A percentile compares a stretch with the other conserved stretches of the same genome.
These are phyloP conservation scores for Auricularia heimuer DNA, from an alignment of 768 basidiomycete species.

Conservation along the genomic window DNA sequence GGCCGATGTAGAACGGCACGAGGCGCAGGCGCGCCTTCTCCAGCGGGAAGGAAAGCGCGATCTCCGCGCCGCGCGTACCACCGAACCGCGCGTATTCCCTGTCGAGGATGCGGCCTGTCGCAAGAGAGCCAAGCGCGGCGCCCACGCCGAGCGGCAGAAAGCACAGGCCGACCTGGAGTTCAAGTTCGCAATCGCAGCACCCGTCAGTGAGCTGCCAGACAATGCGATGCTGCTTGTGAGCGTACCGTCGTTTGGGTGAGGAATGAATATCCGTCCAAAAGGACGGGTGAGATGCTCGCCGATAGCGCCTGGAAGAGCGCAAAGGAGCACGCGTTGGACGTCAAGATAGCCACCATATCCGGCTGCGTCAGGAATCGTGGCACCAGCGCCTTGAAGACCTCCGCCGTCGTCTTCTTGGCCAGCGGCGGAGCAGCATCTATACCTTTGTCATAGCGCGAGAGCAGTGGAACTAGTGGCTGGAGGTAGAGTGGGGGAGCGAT, in stretches of 20 bases:
- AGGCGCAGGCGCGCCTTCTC: conserved; percentile 20
- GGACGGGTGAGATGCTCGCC: conserved; percentile 52
- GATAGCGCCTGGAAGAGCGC: conserved; percentile 51
- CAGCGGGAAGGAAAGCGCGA: conserved; percentile 14
- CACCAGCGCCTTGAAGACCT: not conserved
- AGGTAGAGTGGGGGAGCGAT: conserved; percentile 22
- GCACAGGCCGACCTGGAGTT: conserved; percentile 53
- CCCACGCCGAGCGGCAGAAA: conserved; percentile 72
- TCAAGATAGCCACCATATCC: conserved; percentile 46
- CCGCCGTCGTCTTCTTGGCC: not conserved
- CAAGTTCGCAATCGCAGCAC: not conserved
- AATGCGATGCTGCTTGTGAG: not conserved
- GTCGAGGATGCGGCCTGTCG: conserved; percentile 56
- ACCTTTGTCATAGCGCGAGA: conserved; percentile 8
- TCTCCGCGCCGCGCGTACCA: conserved; percentile 15
- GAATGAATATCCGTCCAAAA: conserved; percentile 46
- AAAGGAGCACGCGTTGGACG: conserved; percentile 44
- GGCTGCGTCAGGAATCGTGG: conserved; percentile 37
- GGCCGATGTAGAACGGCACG: conserved; percentile 12
- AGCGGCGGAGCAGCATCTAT: not conserved
- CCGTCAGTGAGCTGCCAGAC: not conserved
- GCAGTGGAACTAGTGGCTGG: conserved; percentile 23
- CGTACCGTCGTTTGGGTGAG: conserved; percentile 38
- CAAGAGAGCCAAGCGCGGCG: conserved; percentile 47
- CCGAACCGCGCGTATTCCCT: conserved; percentile 45